phyloP scores from a whole-genome alignment of 768 basidiomycete genomes.

The Mycena alexandri region DNA sequence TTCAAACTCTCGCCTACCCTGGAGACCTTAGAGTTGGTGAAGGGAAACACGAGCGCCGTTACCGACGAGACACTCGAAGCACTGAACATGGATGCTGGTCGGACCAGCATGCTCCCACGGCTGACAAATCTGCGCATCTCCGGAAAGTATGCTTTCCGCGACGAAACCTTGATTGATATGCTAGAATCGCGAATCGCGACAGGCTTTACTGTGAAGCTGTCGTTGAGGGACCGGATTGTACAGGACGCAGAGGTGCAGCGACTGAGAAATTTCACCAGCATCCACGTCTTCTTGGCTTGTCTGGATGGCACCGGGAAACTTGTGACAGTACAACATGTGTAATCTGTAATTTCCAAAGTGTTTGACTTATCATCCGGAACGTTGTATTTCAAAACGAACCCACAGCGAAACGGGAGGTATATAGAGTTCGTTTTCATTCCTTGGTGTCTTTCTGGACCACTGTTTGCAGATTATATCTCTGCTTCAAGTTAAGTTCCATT shows the following conservation, averaged over 20 bases:
- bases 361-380: too few species aligned
- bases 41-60: not conserved
- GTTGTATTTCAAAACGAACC: too few species aligned
- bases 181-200: not conserved
- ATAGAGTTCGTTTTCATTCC: too few species aligned
- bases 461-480: too few species aligned
- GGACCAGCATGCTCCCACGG: not conserved
- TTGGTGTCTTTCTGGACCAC: too few species aligned
- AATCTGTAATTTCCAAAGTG: too few species aligned
- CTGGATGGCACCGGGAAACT: not conserved
- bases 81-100: not conserved
- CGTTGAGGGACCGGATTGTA: not conserved
- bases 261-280: not conserved
- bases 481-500: too few species aligned
- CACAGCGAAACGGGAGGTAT: too few species aligned
- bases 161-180: not conserved
- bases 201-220: not conserved
- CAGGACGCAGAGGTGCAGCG: too few species aligned
- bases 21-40: not conserved
- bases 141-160: not conserved
- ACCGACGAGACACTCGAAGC: not conserved
- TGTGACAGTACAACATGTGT: too few species aligned
- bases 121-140: not conserved
- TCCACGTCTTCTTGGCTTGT: not conserved
- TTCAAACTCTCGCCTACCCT: not conserved